Conservation (phyloP, 202 grass and related monocot genomes). For the Hordeum pubiflorum region DNA sequence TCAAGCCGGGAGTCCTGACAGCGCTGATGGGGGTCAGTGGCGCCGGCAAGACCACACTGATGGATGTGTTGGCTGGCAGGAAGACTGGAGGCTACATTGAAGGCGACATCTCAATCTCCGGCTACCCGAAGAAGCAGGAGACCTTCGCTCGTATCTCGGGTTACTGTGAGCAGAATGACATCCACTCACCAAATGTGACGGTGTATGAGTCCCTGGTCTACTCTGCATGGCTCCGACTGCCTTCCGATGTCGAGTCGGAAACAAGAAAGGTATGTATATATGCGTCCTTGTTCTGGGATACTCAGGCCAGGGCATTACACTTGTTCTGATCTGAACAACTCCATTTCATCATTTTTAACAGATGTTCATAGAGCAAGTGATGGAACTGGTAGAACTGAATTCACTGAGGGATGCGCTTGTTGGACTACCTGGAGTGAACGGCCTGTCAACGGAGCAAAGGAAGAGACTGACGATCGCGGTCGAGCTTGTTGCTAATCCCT, state of each 20-base stretch:
- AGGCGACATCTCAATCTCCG: slow-evolving; percentile 68
- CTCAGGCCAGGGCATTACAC: no score
- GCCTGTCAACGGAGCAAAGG: slow-evolving; percentile 73
- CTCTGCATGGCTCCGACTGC: slow-evolving; percentile 65
- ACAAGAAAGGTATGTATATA: slow-evolving; percentile 49
- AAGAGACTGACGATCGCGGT: slow-evolving; percentile 84
- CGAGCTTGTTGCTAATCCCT: slow-evolving; percentile 82
- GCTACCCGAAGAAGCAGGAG: slow-evolving; percentile 78
- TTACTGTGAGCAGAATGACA: slow-evolving; percentile 87
- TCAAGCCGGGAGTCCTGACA: slow-evolving; percentile 66
- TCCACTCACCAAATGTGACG: slow-evolving; percentile 80
- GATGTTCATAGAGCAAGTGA: slow-evolving; percentile 79
- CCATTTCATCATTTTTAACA: slow-evolving; percentile 16
- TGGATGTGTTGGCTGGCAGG: slow-evolving; percentile 76
- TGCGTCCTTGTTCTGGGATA: neutral
- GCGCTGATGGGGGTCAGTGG: slow-evolving; percentile 75
- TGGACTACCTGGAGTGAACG: slow-evolving; percentile 71
- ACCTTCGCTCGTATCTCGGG: slow-evolving; percentile 71
- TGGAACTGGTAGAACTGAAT: slow-evolving; percentile 80
- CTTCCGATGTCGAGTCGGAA: slow-evolving; percentile 49
- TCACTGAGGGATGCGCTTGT: slow-evolving; percentile 58
- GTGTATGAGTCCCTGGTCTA: slow-evolving; percentile 63
- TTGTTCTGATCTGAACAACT: slow-evolving; percentile 15
- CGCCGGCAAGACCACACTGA: slow-evolving; percentile 74
- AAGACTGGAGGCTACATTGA: slow-evolving; percentile 77